These are phyloP conservation scores for Ilex asprella DNA, from an alignment of 257 asterid genomes.

Conservation along the genomic window DNA sequence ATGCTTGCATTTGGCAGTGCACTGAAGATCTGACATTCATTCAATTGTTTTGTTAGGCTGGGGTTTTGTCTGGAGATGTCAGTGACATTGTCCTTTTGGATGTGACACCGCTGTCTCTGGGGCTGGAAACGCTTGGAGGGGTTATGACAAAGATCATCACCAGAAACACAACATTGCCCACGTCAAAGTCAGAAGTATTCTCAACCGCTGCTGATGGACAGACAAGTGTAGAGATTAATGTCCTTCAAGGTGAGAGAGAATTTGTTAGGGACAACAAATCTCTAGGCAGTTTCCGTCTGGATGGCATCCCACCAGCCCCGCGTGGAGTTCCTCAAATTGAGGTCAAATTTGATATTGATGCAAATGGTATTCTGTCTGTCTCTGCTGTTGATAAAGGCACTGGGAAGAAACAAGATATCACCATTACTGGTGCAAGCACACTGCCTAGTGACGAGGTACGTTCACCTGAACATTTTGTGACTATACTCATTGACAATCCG, in stretches of 20 bases:
- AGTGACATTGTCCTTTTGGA: constrained; percentile 94
- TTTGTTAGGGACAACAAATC: constrained; percentile 97
- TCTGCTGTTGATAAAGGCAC: constrained; percentile 91
- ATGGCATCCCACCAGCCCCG: constrained; percentile 98
- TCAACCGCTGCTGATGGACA: constrained; percentile 99
- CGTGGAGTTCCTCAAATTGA: constrained; percentile 98
- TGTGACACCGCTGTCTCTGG: constrained; percentile 83
- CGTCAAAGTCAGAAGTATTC: constrained; percentile 96
- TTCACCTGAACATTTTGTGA: neutral
- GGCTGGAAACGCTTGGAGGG: constrained; percentile 98
- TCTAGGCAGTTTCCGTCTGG: constrained; percentile 94
- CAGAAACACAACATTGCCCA: constrained; percentile 87
- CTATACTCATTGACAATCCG: no score
- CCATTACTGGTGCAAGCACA: constrained; percentile 98
- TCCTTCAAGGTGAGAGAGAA: constrained; percentile 96
- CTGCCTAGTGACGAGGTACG: constrained; percentile 86
- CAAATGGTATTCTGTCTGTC: constrained; percentile 94
- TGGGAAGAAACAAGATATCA: constrained; percentile 95
- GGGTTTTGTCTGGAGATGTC: constrained; percentile 96
- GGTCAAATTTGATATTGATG: constrained; percentile 95
- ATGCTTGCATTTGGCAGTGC: no score
- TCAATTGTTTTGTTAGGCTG: constrained; percentile 52
- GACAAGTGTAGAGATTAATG: constrained; percentile 94
- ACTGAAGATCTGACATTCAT: neutral
- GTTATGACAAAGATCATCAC: constrained; percentile 97